A percentile compares a stretch with the other conserved stretches of the same genome.
Evolutionary conservation across 2,329 filamentous ascomycete species (phyloP).

Genomic region (Nemania sp.): DNA sequence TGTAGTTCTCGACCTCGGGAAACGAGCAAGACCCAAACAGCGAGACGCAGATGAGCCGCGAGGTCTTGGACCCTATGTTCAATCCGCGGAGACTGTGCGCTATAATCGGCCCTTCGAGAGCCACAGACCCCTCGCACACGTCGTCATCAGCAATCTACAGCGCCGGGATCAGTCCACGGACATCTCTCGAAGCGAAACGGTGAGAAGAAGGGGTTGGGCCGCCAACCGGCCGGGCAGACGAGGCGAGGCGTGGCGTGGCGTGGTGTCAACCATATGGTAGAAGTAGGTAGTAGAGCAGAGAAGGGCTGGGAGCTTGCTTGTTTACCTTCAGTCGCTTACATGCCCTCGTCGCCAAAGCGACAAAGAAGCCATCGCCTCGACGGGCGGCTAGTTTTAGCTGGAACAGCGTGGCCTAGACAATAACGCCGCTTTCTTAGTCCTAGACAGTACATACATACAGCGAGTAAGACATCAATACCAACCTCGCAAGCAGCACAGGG

Average conservation of each 20-base stretch:
- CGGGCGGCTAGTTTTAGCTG: conserved; percentile 45
- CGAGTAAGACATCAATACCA: conserved; percentile 29
- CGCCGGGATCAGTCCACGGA: conserved; percentile 25
- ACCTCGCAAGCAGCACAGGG: conserved; percentile 51
- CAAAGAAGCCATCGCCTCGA: conserved; percentile 46
- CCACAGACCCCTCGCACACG: conserved; percentile 66
- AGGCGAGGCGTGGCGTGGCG: not conserved
- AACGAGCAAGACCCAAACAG: conserved; percentile 66
- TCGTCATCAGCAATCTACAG: conserved; percentile 63
- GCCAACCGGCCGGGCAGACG: not conserved
- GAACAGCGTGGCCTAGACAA: conserved; percentile 40
- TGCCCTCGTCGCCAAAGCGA: conserved; percentile 41
- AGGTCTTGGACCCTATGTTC: conserved; percentile 60
- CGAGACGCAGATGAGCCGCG: conserved; percentile 64
- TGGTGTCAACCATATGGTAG: not conserved
- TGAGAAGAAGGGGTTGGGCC: not conserved
- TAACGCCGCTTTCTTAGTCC: not conserved
- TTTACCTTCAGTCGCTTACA: conserved; percentile 45
- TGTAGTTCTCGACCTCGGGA: conserved; percentile 58
- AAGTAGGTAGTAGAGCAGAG: not conserved
- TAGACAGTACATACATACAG: too few relatives aligned
- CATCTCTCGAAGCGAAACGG: not conserved
- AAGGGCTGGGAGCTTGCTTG: not conserved
- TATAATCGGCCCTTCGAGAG: conserved; percentile 65
- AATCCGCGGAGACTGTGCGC: conserved; percentile 60